Conservation (phyloP, 1,139 yeast species). For the Diutina siamensis region DNA sequence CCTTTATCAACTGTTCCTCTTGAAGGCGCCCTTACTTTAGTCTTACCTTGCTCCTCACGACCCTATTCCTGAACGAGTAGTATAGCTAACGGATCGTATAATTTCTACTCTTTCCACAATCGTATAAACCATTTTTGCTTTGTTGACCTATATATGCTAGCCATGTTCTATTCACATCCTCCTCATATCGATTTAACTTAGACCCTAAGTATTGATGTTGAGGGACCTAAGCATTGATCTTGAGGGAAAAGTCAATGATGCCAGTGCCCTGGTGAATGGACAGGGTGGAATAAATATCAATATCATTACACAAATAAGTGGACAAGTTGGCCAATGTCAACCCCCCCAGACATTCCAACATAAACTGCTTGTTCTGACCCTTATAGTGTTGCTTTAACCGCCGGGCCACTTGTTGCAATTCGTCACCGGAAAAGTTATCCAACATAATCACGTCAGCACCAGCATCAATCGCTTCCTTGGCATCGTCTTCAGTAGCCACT, state of each 20-base stretch:
- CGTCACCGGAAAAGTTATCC: slow-evolving; percentile 72
- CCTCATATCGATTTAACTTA: too few relatives aligned
- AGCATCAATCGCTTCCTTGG: slow-evolving; percentile 82
- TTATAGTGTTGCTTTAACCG: slow-evolving; percentile 48
- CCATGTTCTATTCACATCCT: too few relatives aligned
- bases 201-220: too few relatives aligned
- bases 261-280: slow-evolving; percentile 88
- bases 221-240: slow-evolving; percentile 33
- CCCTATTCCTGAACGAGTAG: too few relatives aligned
- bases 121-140: too few relatives aligned
- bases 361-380: slow-evolving; percentile 38
- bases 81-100: too few relatives aligned
- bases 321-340: slow-evolving; percentile 58
- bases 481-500: slow-evolving; percentile 73
- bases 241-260: slow-evolving; percentile 73
- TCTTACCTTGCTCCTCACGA: too few relatives aligned
- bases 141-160: too few relatives aligned
- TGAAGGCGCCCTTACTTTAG: too few relatives aligned
- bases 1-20: too few relatives aligned
- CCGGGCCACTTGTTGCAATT: slow-evolving; percentile 53
- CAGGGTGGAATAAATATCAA: slow-evolving; percentile 85
- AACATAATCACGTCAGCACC: slow-evolving; percentile 96
- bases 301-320: slow-evolving; percentile 59
- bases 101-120: too few relatives aligned
- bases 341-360: slow-evolving; percentile 90